Evolutionary conservation across 108 stramenopile species (phyloP), one percentile per base, ranked within the genome.

Genomic region (Discostella stelligeroides): DNA sequence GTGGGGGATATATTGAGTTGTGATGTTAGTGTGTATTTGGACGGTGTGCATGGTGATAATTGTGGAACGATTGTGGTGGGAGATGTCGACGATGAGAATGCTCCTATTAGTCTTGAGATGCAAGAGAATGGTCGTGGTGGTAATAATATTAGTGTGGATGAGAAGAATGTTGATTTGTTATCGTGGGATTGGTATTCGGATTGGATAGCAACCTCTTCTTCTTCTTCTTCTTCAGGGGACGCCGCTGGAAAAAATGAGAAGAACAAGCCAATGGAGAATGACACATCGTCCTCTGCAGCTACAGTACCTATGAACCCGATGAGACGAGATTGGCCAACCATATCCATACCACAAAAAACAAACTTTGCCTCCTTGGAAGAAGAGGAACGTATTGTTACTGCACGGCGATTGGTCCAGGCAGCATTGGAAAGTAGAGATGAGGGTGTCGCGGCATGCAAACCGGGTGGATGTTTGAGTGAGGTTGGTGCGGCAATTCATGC

Each of bases 21-120:
- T 73, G 99, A 99, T 80, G 92, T 99, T 8, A 83, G 82, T 72
- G 74, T 73, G 64, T 84, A 66, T 59, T 45, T 88, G 4, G 82
- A 82, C 29, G 98, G 99, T 2, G 93, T 95, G 42, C 97, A 98
- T 78, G 99, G 98, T 13, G 99, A 99, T 75, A 98, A 95, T 71
- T 97, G 96, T 75, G 95, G 92, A 18, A 98, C 97, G 7, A 82
- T 98, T 40, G 68, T 91, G 56, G 97, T 98, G 12, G 97, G 97
- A 8, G 92, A 98, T 51, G 72, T 62, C 11, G 89, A 88, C 21
- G 82, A 82, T 27, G 77, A 55, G 15, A 66, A 40, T 41, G 48
- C n/a, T n/a, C n/a, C n/a, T n/a, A n/a, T n/a, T n/a, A n/a, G n/a
- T n/a, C n/a, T n/a, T n/a, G n/a, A n/a, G n/a, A n/a, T n/a, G n/a